Conservation (phyloP, 2,329 filamentous ascomycete genomes). For the Parafenestella ontariensis region DNA sequence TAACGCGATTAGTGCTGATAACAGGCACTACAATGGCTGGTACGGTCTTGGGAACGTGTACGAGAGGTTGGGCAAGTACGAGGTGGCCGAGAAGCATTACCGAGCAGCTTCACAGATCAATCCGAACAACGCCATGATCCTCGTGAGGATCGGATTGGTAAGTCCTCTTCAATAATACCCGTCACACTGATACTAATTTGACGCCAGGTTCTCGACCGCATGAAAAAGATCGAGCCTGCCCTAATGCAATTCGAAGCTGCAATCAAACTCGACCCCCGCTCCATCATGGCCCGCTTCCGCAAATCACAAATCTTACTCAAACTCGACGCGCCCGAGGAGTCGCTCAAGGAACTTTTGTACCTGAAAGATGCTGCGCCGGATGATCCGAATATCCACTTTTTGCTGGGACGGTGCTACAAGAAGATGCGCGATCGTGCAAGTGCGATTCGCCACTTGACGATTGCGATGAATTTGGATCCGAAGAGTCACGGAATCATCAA, state of each 20-base stretch:
- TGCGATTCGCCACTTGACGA: slow-evolving; percentile 94
- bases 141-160: slow-evolving; percentile 90
- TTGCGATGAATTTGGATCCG: slow-evolving; percentile 92
- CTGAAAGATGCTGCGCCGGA: slow-evolving; percentile 91
- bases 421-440: slow-evolving; percentile 66
- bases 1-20: slow-evolving; percentile 82
- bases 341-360: slow-evolving; percentile 82
- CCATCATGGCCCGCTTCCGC: slow-evolving; percentile 86
- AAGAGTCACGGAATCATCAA: slow-evolving; percentile 97
- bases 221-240: slow-evolving; percentile 80
- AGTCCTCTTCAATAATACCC: slow-evolving; percentile 20
- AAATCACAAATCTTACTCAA: slow-evolving; percentile 88
- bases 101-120: slow-evolving; percentile 88
- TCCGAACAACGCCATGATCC: slow-evolving; percentile 88
- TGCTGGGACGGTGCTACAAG: slow-evolving; percentile 80
- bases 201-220: slow-evolving; percentile 72
- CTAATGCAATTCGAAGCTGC: slow-evolving; percentile 83
- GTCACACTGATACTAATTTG: neutral
- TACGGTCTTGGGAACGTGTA: slow-evolving; percentile 86
- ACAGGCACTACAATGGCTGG: slow-evolving; percentile 96
- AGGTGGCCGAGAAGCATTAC: slow-evolving; percentile 92
- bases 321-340: slow-evolving; percentile 71
- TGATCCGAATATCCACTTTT: slow-evolving; percentile 94
- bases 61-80: slow-evolving; percentile 87
- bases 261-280: slow-evolving; percentile 79